Evolutionary conservation across 805 yeast species (phyloP).

Genomic region (Saturnispora serradocipensis): DNA sequence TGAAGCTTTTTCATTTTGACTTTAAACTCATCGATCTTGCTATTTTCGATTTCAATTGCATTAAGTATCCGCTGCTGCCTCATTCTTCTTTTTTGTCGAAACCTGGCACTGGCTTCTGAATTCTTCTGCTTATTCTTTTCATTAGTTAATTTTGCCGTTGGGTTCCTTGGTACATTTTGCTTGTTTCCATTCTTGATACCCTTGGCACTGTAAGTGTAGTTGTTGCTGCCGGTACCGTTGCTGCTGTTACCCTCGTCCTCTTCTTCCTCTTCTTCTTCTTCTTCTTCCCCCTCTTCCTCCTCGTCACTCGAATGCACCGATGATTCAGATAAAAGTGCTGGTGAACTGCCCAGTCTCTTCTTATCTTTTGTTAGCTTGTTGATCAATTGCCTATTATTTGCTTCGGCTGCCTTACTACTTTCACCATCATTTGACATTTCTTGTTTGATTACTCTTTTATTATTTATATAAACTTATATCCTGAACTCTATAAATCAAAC

Average conservation of each 20-base stretch:
- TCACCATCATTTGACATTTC: not conserved
- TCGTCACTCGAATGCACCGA: not conserved
- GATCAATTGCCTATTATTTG: not conserved
- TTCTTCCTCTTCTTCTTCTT: not conserved
- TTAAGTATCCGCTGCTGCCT: constrained; percentile 52
- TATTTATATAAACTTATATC: not conserved
- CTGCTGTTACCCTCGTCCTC: not conserved
- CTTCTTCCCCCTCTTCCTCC: not conserved
- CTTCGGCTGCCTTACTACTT: not conserved
- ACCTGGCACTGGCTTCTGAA: constrained; percentile 59
- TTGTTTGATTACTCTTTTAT: not conserved
- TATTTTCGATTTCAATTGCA: constrained; percentile 34
- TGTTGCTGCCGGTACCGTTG: not conserved
- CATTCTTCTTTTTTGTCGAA: constrained; percentile 51
- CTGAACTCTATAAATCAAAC: not conserved
- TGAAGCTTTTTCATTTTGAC: constrained; percentile 43
- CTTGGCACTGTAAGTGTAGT: not conserved
- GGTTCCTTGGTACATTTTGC: not conserved
- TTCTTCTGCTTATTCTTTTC: constrained; percentile 48
- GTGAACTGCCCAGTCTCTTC: not conserved
- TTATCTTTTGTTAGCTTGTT: not conserved
- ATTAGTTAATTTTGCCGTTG: not conserved
- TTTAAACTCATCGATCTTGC: constrained; percentile 37
- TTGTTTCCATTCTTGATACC: not conserved
- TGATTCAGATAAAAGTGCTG: not conserved